Percentiles rank a stretch among this genome's conserved stretches.
Evolutionary conservation across 495 filamentous ascomycete genomes (phyloP).

Genomic region (Podospora fimiseda): DNA sequence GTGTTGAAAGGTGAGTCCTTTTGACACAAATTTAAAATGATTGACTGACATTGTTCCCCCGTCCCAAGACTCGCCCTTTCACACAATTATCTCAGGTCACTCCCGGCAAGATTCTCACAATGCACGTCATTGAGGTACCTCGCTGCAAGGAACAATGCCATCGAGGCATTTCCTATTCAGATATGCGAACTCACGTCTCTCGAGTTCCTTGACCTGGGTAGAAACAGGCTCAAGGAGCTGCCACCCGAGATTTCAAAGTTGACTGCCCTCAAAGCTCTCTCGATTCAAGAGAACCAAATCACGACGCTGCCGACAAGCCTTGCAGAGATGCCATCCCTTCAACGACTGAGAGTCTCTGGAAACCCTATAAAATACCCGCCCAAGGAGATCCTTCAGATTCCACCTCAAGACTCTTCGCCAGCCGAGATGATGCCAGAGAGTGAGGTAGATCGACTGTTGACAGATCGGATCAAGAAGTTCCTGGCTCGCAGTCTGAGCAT

Average conservation of each 20-base stretch:
- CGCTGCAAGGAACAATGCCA: conserved; percentile 69
- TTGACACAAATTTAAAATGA: not conserved
- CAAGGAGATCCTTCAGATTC: conserved; percentile 47
- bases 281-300: conserved; percentile 75
- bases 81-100: conserved; percentile 64
- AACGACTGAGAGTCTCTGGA: conserved; percentile 73
- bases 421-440: conserved; percentile 35
- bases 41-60: not conserved
- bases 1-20: conserved; percentile 63
- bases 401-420: conserved; percentile 33
- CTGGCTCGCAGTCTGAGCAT: conserved; percentile 48
- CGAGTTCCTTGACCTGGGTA: conserved; percentile 83
- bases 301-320: conserved; percentile 70
- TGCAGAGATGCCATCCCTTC: conserved; percentile 76
- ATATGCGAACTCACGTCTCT: conserved; percentile 74
- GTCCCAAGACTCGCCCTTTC: conserved; percentile 73
- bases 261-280: conserved; percentile 63
- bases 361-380: conserved; percentile 70
- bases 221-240: conserved; percentile 68
- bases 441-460: conserved; percentile 56
- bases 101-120: conserved; percentile 64
- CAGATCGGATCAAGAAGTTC: conserved; percentile 65
- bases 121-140: conserved; percentile 73
- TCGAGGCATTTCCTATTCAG: conserved; percentile 65
- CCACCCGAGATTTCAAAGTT: conserved; percentile 71